Conservation (phyloP, 2,329 filamentous ascomycete species). For the Nemania sp. region DNA sequence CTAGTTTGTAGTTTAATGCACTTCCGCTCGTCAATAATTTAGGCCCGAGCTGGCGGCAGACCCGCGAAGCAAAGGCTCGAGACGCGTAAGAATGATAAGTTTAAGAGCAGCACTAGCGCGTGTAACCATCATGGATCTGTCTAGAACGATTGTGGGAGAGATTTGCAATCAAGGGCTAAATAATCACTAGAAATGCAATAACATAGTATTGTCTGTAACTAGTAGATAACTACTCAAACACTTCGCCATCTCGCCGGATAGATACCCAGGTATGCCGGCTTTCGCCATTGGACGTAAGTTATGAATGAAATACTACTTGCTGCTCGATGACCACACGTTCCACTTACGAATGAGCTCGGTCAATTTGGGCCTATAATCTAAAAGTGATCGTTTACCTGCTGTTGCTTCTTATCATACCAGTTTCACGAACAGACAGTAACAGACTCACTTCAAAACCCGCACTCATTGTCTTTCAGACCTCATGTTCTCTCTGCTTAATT, state of each 20-base stretch:
- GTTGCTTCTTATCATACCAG: background rate
- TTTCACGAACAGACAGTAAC: background rate
- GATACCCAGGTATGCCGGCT: background rate
- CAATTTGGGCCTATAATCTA: background rate
- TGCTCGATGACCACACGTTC: background rate
- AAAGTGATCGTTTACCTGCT: background rate
- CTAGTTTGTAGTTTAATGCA: background rate
- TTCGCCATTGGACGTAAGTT: background rate
- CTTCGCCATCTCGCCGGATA: background rate
- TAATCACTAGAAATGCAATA: background rate
- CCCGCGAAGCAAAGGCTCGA: background rate
- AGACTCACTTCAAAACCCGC: background rate
- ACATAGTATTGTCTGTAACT: background rate
- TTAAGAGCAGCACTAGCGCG: background rate
- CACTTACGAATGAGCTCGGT: background rate
- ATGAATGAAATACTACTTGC: constrained; percentile 1
- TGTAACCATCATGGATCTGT: background rate
- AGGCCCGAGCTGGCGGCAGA: background rate
- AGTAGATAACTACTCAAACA: background rate
- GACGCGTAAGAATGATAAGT: background rate
- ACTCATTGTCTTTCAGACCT: background rate
- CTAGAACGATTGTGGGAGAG: background rate
- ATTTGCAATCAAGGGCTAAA: background rate
- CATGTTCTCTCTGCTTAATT: background rate
- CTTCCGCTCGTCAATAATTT: background rate